Base-by-base conservation (phyloP, 768 basidiomycete species). In the Paxillus ammoniavirescens region DNA sequence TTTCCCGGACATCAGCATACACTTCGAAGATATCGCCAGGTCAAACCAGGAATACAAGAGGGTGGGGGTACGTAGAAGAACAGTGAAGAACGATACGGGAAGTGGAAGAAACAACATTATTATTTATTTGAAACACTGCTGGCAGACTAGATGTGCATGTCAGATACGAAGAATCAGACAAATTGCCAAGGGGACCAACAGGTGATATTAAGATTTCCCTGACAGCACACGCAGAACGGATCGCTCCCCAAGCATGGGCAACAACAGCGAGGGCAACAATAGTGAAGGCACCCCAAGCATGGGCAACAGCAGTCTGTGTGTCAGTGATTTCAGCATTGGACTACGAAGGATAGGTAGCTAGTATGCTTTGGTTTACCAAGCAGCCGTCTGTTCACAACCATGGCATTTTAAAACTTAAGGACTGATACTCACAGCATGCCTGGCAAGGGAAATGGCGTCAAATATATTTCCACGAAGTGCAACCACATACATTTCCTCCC, bases 301-400 rank as follows among this genome's bases (percentile, higher is more conserved):
- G 73, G 87, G 50, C 69, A 59, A 63, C 86, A 87, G 76, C 86
- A 89, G 71, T 82, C 87, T 23, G 72, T 84, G 84, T 88, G 21
- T 14, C 31, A 45, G 56, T 41, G 3, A 15, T 1, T 23, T 61
- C 43, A 53, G 41, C 5, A 3, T 18, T 6, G 6, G 13, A 8
- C 23, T 4, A n/a, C 5, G 21, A 3, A 49, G 36, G 10, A 17
- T 4, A 12, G 10, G 8, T n/a, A 5, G 21, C 7, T 10, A 18
- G 21, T 21, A 21, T 21, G 21, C 21, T 2, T 9, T 52, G 48
- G 12, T 45, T 37, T 57, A 87, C 86, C 79, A 87, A 84, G 78
- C 84, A 89, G 56, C 84, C 84, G 63, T 88, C 86, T 87, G 54
- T 49, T 52, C 26, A n/a, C 36, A 7, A 15, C 8, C n/a, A 47